These are phyloP conservation scores for Dendrobium catenatum DNA, from an alignment of 106 monocot genomes.

Conservation along the genomic window DNA sequence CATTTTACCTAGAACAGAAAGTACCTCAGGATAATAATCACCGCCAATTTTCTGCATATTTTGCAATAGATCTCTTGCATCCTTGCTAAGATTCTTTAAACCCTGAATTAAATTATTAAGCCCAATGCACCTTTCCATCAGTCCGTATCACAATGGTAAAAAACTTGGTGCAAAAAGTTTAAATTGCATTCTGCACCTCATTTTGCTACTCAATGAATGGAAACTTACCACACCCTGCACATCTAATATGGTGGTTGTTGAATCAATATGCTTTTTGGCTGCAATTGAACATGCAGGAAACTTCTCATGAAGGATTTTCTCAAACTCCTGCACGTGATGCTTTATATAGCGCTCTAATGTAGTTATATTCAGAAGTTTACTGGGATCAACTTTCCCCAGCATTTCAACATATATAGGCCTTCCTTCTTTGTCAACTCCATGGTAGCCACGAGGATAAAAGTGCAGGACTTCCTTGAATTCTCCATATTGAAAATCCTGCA, in stretches of 20 bases:
- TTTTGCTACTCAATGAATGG: not conserved
- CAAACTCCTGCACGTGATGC: constrained; percentile 67
- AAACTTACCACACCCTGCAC: constrained; percentile 55
- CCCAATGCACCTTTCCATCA: not conserved
- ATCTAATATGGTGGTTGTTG: constrained; percentile 57
- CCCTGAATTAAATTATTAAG: constrained; percentile 26
- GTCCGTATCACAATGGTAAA: too few species aligned
- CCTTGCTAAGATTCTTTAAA: constrained; percentile 47
- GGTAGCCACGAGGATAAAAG: constrained; percentile 28
- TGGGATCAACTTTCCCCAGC: constrained; percentile 26
- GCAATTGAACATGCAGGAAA: constrained; percentile 70
- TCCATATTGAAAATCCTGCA: constrained; percentile 22
- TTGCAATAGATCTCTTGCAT: constrained; percentile 45
- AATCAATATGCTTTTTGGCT: constrained; percentile 40
- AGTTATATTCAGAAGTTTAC: constrained; percentile 42
- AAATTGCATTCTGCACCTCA: not conserved
- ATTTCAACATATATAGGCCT: constrained; percentile 26
- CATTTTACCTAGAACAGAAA: not conserved
- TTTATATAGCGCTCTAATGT: constrained; percentile 51
- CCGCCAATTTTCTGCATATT: constrained; percentile 55
- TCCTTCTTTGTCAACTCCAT: constrained; percentile 36
- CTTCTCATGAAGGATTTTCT: constrained; percentile 36
- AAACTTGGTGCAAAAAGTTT: not conserved
- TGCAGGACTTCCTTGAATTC: constrained; percentile 16
- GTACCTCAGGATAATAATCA: constrained; percentile 62